These are phyloP conservation scores for Multifurca ochricompacta DNA, from an alignment of 768 basidiomycete species.

Conservation along the genomic window DNA sequence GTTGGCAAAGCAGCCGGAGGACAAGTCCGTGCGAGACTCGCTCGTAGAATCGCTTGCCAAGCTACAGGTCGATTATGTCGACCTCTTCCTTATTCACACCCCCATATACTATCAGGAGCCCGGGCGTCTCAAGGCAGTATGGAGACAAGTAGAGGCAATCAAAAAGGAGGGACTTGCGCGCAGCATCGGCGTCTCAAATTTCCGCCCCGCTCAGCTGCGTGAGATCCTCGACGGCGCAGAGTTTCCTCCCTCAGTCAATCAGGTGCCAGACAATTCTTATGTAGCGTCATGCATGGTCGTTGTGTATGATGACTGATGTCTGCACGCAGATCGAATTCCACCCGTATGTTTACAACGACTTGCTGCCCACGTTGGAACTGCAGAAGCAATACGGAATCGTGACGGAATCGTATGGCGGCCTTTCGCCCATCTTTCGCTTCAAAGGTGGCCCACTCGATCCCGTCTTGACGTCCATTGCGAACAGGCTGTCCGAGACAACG, in stretches of 20 bases:
- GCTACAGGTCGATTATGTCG: slow-evolving; percentile 34
- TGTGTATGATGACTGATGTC: background rate
- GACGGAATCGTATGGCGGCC: slow-evolving; percentile 34
- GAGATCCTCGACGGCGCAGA: slow-evolving; percentile 38
- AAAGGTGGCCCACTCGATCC: slow-evolving; percentile 35
- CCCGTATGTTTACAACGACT: slow-evolving; percentile 41
- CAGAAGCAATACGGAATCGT: slow-evolving; percentile 33
- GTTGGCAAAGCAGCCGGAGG: slow-evolving; percentile 26
- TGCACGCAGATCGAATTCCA: slow-evolving; percentile 42
- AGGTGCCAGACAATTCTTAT: slow-evolving; percentile 32
- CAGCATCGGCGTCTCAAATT: slow-evolving; percentile 51
- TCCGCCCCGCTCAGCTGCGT: slow-evolving; percentile 35
- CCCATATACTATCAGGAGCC: slow-evolving; percentile 22
- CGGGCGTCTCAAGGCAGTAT: slow-evolving; percentile 30
- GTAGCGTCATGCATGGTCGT: background rate
- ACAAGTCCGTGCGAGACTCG: slow-evolving; percentile 31
- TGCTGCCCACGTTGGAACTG: slow-evolving; percentile 31
- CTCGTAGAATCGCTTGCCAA: slow-evolving; percentile 35
- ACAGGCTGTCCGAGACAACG: slow-evolving; percentile 21
- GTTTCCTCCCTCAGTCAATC: slow-evolving; percentile 45
- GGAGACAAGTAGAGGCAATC: slow-evolving; percentile 37
- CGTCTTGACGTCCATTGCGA: slow-evolving; percentile 29
- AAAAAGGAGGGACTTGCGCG: slow-evolving; percentile 34
- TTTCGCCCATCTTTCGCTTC: slow-evolving; percentile 32
- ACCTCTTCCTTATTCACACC: slow-evolving; percentile 41